Conservation (phyloP, 306 rosid genomes). For the Glycyrrhiza uralensis region DNA sequence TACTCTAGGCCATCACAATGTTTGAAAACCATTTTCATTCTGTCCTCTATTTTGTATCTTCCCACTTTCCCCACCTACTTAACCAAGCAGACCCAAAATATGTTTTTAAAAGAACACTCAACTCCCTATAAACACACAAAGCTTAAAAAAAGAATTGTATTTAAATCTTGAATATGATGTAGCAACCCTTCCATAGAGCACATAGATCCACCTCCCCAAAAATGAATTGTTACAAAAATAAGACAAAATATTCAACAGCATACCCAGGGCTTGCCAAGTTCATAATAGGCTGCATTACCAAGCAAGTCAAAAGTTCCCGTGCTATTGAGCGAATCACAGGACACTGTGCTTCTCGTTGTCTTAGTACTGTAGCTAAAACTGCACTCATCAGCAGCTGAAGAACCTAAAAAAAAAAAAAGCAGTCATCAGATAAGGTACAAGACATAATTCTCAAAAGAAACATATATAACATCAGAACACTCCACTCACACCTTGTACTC, state of each 20-base stretch:
- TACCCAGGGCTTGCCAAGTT: constrained; percentile 95
- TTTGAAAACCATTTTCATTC: background rate
- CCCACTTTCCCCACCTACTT: constrained; percentile 4
- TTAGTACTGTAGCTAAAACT: constrained; percentile 70
- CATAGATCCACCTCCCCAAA: background rate
- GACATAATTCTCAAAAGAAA: constrained; percentile 22
- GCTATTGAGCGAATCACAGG: constrained; percentile 83
- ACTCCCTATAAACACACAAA: background rate
- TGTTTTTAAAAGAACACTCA: background rate
- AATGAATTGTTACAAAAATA: background rate
- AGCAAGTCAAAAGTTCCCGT: constrained; percentile 82
- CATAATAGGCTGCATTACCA: constrained; percentile 89
- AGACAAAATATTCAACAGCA: constrained; percentile 36
- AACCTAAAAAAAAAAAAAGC: constrained; percentile 44
- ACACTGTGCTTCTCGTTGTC: constrained; percentile 78
- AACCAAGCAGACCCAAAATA: background rate
- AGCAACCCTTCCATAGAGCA: background rate
- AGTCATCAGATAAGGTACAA: constrained; percentile 38
- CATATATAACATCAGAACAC: constrained; percentile 42
- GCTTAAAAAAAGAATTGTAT: background rate
- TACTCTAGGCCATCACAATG: background rate
- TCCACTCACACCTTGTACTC: constrained; percentile 99
- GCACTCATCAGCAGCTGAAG: constrained; percentile 91
- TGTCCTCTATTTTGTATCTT: background rate
- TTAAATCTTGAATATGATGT: background rate